Evolutionary conservation across 1,284 basidiomycete genomes (phyloP).

Genomic region (Moniliella sp.): DNA sequence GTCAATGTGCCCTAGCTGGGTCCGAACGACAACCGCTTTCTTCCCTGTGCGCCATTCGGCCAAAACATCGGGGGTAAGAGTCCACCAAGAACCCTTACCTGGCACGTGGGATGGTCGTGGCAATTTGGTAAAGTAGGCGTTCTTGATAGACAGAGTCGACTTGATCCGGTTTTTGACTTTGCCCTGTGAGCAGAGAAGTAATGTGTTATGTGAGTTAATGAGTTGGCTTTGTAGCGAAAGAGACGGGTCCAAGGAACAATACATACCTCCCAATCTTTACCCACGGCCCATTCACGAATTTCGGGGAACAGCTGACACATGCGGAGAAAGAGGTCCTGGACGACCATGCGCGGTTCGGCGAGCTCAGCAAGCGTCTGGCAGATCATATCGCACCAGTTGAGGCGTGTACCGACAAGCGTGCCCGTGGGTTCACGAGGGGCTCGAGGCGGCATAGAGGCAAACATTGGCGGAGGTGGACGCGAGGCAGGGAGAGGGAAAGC

Average conservation of each 20-base stretch:
- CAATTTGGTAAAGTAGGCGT: constrained; percentile 26
- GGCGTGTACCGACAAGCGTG: constrained; percentile 18
- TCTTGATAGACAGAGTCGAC: constrained; percentile 30
- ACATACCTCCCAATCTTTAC: constrained; percentile 27
- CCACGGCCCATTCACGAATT: constrained; percentile 28
- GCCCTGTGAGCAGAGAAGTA: too few relatives aligned
- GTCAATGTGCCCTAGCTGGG: too few relatives aligned
- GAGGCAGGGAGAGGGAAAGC: too few relatives aligned
- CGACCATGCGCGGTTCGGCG: constrained; percentile 20
- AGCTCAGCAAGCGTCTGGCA: constrained; percentile 22
- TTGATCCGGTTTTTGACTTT: constrained; percentile 34
- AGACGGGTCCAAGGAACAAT: too few relatives aligned
- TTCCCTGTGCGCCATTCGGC: too few relatives aligned
- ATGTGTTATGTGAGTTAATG: too few relatives aligned
- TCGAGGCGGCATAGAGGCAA: too few relatives aligned
- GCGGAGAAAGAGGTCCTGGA: constrained; percentile 27
- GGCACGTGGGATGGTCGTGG: constrained; percentile 19
- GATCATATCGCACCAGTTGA: constrained; percentile 33
- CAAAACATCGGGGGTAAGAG: constrained; percentile 20
- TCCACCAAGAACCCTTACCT: constrained; percentile 32
- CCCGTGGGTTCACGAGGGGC: constrained; percentile 15
- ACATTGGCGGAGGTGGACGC: too few relatives aligned
- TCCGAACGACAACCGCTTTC: too few relatives aligned
- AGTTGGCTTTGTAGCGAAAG: too few relatives aligned
- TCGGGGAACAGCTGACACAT: constrained; percentile 28